These are phyloP conservation scores for Takashimella koratensis DNA, from an alignment of 1,284 basidiomycete genomes.

Conservation along the genomic window DNA sequence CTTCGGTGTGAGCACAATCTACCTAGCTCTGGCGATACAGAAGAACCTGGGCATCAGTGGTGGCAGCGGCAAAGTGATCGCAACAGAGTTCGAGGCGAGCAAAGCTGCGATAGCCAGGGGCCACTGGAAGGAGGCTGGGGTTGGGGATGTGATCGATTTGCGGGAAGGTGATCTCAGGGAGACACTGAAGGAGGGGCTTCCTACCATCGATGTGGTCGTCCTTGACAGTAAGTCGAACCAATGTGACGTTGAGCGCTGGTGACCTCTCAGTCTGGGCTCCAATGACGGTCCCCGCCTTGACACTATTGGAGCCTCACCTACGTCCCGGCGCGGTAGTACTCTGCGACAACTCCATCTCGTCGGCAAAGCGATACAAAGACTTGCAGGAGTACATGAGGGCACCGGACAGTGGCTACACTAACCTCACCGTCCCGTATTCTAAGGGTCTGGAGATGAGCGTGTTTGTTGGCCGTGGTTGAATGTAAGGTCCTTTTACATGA, in stretches of 20 bases:
- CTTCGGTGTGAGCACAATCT: constrained; percentile 35
- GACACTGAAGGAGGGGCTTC: constrained; percentile 24
- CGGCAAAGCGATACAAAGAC: constrained; percentile 20
- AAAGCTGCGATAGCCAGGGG: constrained; percentile 19
- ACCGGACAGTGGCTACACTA: constrained; percentile 11
- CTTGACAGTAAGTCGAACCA: constrained; percentile 34
- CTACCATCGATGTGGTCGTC: constrained; percentile 23
- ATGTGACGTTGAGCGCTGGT: too few relatives aligned
- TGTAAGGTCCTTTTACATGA: too few relatives aligned
- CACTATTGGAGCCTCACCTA: constrained; percentile 20
- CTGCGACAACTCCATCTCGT: constrained; percentile 17
- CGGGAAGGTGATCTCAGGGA: constrained; percentile 31
- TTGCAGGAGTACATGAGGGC: constrained; percentile 18
- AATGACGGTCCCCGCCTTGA: constrained; percentile 23
- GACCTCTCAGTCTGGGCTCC: constrained; percentile 30
- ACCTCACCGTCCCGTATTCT: constrained; percentile 21
- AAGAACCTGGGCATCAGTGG: constrained; percentile 11
- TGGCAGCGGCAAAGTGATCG: constrained; percentile 20
- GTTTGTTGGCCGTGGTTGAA: too few relatives aligned
- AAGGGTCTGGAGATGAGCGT: constrained; percentile 26
- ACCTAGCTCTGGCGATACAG: constrained; percentile 29
- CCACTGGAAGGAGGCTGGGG: constrained; percentile 25
- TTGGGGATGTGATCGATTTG: constrained; percentile 22
- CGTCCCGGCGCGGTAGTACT: constrained; percentile 21
- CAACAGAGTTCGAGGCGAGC: constrained; percentile 27